Percentiles rank a stretch among this genome's conserved stretches.
Conservation (phyloP, 2,329 filamentous ascomycete genomes). For the Colletotrichum incanum region DNA sequence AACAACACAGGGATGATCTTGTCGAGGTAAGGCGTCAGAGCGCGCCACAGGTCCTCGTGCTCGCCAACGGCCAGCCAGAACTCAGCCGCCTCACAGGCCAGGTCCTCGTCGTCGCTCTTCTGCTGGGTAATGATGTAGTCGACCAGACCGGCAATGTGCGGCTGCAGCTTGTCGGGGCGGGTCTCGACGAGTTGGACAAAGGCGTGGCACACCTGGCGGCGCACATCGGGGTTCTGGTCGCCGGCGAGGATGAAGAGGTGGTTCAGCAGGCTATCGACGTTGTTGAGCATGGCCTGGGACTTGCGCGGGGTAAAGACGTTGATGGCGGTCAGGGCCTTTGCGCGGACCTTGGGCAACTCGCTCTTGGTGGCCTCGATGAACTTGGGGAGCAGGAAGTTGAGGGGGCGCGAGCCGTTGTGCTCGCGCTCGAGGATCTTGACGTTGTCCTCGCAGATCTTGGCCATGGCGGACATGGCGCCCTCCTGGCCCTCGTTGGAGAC, state of each 20-base stretch:
- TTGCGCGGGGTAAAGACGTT: slow-evolving; percentile 93
- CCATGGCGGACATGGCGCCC: slow-evolving; percentile 91
- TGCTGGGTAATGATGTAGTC: slow-evolving; percentile 96
- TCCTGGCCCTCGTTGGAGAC: slow-evolving; percentile 84
- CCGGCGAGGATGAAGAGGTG: slow-evolving; percentile 86
- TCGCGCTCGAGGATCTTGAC: slow-evolving; percentile 88
- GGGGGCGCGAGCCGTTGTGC: slow-evolving; percentile 88
- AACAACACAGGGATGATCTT: slow-evolving; percentile 93
- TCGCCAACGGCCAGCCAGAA: slow-evolving; percentile 98
- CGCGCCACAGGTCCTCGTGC: slow-evolving; percentile 83
- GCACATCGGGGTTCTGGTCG: slow-evolving; percentile 85
- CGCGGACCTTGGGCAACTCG: slow-evolving; percentile 82
- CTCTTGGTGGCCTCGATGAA: slow-evolving; percentile 89
- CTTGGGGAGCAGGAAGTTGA: slow-evolving; percentile 91
- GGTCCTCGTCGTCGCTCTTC: slow-evolving; percentile 86
- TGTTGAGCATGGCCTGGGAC: slow-evolving; percentile 84
- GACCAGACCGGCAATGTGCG: slow-evolving; percentile 89
- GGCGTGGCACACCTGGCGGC: slow-evolving; percentile 92
- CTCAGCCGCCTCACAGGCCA: slow-evolving; percentile 95
- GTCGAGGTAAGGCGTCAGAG: slow-evolving; percentile 82
- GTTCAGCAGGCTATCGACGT: slow-evolving; percentile 85
- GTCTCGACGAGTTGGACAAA: slow-evolving; percentile 95
- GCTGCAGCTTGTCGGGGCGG: slow-evolving; percentile 89
- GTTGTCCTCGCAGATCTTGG: slow-evolving; percentile 98
- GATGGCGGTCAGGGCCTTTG: slow-evolving; percentile 85